Conservation (phyloP, 1,284 basidiomycete species). For the Lentinula novae-zelandiae region DNA sequence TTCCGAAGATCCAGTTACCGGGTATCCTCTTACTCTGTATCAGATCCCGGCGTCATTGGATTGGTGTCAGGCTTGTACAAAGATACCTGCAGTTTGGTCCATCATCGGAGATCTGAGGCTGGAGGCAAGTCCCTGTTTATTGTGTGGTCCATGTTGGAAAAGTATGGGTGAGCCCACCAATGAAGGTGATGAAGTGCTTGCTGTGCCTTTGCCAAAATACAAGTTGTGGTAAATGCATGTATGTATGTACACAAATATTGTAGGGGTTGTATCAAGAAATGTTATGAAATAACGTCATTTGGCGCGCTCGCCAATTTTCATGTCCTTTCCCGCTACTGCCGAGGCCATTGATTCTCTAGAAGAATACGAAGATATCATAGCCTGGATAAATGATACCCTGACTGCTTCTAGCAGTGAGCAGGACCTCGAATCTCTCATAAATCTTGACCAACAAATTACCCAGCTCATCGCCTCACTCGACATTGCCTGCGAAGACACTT, state of each 20-base stretch:
- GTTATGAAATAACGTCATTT: too few species aligned
- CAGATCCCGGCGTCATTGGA: conserved; percentile 58
- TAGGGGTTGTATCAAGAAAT: too few species aligned
- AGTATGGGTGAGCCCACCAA: conserved; percentile 56
- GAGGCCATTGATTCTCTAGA: conserved; percentile 27
- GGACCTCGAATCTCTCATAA: conserved; percentile 45
- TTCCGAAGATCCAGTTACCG: conserved; percentile 46
- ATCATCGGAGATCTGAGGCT: conserved; percentile 67
- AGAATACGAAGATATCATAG: conserved; percentile 44
- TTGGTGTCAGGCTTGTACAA: conserved; percentile 63
- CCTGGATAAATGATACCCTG: conserved; percentile 66
- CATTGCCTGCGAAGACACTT: conserved; percentile 83
- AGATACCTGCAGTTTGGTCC: conserved; percentile 64
- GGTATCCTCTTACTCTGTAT: conserved; percentile 65
- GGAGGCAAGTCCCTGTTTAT: conserved; percentile 70
- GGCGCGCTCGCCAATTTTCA: neutral
- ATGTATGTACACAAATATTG: neutral
- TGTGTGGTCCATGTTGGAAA: conserved; percentile 72
- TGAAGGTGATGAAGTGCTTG: conserved; percentile 34
- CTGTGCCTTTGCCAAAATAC: conserved; percentile 50
- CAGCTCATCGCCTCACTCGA: conserved; percentile 76
- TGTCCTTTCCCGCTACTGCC: conserved; percentile 6
- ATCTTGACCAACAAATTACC: conserved; percentile 72
- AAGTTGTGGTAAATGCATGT: conserved; percentile 24
- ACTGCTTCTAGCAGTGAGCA: conserved; percentile 28